Evolutionary conservation across 345 rosid genomes (phyloP).

Genomic region (Salix dunnii): DNA sequence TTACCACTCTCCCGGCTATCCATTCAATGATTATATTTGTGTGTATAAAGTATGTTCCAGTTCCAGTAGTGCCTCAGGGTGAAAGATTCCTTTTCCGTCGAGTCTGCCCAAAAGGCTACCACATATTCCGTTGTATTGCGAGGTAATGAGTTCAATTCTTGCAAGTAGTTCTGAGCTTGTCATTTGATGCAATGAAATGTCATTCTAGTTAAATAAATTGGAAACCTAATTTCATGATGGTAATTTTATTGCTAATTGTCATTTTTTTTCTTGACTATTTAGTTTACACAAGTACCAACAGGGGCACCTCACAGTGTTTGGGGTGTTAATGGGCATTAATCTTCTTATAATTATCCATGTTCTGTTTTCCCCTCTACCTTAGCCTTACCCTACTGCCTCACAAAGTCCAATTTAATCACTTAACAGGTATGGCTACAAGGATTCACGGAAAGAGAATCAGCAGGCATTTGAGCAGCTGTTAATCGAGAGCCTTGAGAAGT

Average conservation of each 20-base stretch:
- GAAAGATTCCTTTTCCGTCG: conserved; percentile 96
- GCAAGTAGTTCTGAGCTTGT: not conserved
- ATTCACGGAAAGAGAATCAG: conserved; percentile 92
- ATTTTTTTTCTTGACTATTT: not conserved
- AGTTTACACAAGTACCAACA: not conserved
- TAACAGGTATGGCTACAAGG: conserved; percentile 93
- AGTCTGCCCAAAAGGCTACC: conserved; percentile 83
- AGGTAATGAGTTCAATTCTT: conserved; percentile 46
- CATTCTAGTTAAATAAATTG: not conserved
- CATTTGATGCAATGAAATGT: not conserved
- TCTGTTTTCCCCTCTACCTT: not conserved
- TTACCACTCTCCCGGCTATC: conserved; percentile 93
- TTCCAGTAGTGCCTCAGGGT: conserved; percentile 89
- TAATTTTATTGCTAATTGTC: not conserved
- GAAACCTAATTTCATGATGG: not conserved
- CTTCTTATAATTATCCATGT: not conserved
- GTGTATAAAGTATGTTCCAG: conserved; percentile 90
- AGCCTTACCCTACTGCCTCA: not conserved
- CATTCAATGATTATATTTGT: conserved; percentile 98
- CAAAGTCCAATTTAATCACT: conserved; percentile 5
- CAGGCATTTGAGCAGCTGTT: conserved; percentile 89
- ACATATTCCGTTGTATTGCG: conserved; percentile 95
- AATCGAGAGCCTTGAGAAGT: conserved; percentile 96
- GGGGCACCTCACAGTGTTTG: not conserved
- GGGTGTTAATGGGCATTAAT: not conserved